phyloP scores from a whole-genome alignment of 257 asterid genomes.

The Plectranthus barbatus region DNA sequence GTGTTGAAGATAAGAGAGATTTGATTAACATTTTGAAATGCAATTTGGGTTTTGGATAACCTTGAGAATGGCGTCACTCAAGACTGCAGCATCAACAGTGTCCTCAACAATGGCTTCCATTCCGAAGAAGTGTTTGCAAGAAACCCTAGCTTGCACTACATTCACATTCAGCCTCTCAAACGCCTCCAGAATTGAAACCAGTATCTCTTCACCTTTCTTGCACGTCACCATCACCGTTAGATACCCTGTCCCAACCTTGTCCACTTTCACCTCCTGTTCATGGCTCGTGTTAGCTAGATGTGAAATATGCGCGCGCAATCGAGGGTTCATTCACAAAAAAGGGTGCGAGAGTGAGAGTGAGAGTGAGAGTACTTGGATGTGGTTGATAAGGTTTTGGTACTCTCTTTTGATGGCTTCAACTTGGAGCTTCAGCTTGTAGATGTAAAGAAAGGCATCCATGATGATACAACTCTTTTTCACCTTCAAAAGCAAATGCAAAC shows the following conservation, averaged over 20 bases:
- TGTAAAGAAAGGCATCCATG: slow-evolving; percentile 66
- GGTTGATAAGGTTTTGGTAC: slow-evolving; percentile 36
- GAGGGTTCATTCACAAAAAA: too few species aligned
- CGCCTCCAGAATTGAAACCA: slow-evolving; percentile 44
- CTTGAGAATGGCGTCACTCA: slow-evolving; percentile 30
- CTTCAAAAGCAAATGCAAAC: slow-evolving; percentile 16
- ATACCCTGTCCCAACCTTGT: slow-evolving; percentile 33
- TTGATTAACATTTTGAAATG: not conserved
- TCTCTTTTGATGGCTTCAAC: slow-evolving; percentile 57
- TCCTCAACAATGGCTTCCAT: slow-evolving; percentile 69
- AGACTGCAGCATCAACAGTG: slow-evolving; percentile 23
- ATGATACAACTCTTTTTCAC: slow-evolving; percentile 49
- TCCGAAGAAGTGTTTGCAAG: slow-evolving; percentile 44
- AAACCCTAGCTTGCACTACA: slow-evolving; percentile 38
- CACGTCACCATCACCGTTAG: slow-evolving; percentile 39
- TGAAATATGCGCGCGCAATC: too few species aligned
- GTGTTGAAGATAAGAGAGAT: too few species aligned
- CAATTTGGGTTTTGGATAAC: slow-evolving; percentile 20
- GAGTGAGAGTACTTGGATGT: slow-evolving; percentile 34
- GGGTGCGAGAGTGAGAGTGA: not conserved
- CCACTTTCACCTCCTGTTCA: slow-evolving; percentile 70
- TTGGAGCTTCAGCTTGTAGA: slow-evolving; percentile 53
- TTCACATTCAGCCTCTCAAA: slow-evolving; percentile 44
- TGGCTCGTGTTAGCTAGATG: too few species aligned
- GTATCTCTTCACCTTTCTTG: slow-evolving; percentile 44